Evolutionary conservation across 441 rosid species (phyloP), one percentile per base, ranked within the genome.

Genomic region (Arabidopsis hybrid): DNA sequence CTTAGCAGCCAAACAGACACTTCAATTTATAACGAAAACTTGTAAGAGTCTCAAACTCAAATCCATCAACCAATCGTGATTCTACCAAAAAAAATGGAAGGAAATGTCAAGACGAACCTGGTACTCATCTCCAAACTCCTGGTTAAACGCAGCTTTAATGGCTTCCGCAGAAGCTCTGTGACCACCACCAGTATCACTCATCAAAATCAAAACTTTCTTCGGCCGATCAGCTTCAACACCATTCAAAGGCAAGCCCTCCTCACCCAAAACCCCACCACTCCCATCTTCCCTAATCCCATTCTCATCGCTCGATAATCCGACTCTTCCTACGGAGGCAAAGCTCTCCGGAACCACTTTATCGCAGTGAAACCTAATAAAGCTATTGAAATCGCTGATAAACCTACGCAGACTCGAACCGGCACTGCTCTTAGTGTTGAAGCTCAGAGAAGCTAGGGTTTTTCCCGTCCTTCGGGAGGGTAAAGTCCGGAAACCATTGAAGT

Each of bases 161-260:
- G 99, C 99, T 78, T 95, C 98, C 3, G 99, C 99, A 14, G 99
- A 95, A 57, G 99, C 97, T 77, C 99, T 64, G 58, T 95, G 99
- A 49, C 99, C 99, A 5, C 99, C 99, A 21, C 99, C 98, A 4
- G 99, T 95, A 63, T 95, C 98, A 70, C 97, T 95, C 99, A 95
- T 95, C 89, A 95, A 83, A 83, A 95, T 92, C 80, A 92, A 75
- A 65, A 95, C 95, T 69, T 83, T 95, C 78, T 91, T 95, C 0
- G 92, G 91, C 26, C 69, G 57, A 71, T 81, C 87, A 40, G 72
- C 71, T 80, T 49, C 95, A 1, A 80, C 83, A 0, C 75, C 82
- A 75, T 83, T 87, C 81, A 82, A 79, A 16, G 86, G 85, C 85
- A 78, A 75, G 2, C 89, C 92, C 70, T 88, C 95, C 2, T 77